Evolutionary conservation across 2,329 filamentous ascomycete species (phyloP).

Genomic region (Grosmannia serpens): DNA sequence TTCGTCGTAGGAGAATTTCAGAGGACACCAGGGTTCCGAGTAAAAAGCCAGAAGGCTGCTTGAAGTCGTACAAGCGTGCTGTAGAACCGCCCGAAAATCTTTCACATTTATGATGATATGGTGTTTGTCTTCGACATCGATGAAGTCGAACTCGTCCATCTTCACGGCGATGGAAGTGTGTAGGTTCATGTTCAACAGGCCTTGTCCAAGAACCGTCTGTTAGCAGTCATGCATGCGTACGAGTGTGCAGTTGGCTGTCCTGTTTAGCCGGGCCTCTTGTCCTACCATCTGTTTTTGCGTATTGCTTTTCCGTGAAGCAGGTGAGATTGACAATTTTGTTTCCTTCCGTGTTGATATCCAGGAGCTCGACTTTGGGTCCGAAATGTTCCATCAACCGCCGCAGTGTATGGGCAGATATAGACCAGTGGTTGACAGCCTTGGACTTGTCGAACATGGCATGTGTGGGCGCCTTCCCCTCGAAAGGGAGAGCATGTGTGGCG

Average conservation of each 20-base stretch:
- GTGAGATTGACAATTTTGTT: slow-evolving; percentile 65
- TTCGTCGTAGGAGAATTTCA: slow-evolving; percentile 60
- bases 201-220: slow-evolving; percentile 17
- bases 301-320: slow-evolving; percentile 66
- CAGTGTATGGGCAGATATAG: slow-evolving; percentile 57
- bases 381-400: slow-evolving; percentile 73
- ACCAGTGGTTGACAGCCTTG: slow-evolving; percentile 58
- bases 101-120: slow-evolving; percentile 75
- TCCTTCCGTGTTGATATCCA: slow-evolving; percentile 65
- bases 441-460: slow-evolving; percentile 63
- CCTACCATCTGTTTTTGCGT: slow-evolving; percentile 52
- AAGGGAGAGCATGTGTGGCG: slow-evolving; percentile 65
- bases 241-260: not conserved
- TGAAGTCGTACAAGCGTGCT: slow-evolving; percentile 59
- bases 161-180: slow-evolving; percentile 71
- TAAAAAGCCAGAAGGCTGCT: slow-evolving; percentile 58
- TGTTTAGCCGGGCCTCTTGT: not conserved
- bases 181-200: slow-evolving; percentile 67
- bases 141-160: slow-evolving; percentile 64
- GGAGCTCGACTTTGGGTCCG: slow-evolving; percentile 66
- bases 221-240: not conserved
- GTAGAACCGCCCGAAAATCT: slow-evolving; percentile 69
- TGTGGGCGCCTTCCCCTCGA: slow-evolving; percentile 61
- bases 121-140: slow-evolving; percentile 61
- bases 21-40: slow-evolving; percentile 57